Percentiles rank a stretch among this genome's conserved stretches.
These are phyloP conservation scores for Clonostachys rhizophaga DNA, from an alignment of 2,329 filamentous ascomycete genomes.

Conservation along the genomic window DNA sequence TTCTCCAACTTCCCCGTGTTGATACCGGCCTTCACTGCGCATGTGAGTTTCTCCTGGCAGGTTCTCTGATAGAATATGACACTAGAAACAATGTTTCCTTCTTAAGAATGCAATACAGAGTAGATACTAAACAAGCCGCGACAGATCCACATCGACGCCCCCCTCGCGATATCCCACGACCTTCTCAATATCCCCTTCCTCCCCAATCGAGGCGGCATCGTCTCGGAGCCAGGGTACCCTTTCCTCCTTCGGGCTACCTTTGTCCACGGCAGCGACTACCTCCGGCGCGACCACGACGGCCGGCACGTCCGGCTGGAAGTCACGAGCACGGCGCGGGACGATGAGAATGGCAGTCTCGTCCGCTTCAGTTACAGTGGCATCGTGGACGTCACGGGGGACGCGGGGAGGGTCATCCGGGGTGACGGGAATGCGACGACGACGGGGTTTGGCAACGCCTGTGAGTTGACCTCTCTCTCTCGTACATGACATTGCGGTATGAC, in stretches of 20 bases:
- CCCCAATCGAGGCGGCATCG: slow-evolving; percentile 18
- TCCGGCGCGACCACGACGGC: slow-evolving; percentile 29
- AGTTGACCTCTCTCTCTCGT: slow-evolving; percentile 2
- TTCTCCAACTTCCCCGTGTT: slow-evolving; percentile 27
- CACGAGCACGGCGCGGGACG: slow-evolving; percentile 22
- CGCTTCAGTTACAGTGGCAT: slow-evolving; percentile 30
- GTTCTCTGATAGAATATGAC: neutral
- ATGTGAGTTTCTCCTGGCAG: slow-evolving; percentile 15
- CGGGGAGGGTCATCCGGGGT: slow-evolving; percentile 24
- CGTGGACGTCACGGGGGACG: slow-evolving; percentile 22
- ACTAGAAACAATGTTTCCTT: neutral
- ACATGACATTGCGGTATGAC: neutral
- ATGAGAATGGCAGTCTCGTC: slow-evolving; percentile 21
- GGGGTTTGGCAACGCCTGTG: slow-evolving; percentile 30
- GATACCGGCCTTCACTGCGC: slow-evolving; percentile 28
- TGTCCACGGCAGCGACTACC: slow-evolving; percentile 30
- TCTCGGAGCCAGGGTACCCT: slow-evolving; percentile 26
- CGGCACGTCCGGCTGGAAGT: slow-evolving; percentile 30
- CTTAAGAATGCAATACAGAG: neutral
- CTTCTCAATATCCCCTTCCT: slow-evolving; percentile 26
- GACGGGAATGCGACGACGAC: slow-evolving; percentile 27
- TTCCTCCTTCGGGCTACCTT: slow-evolving; percentile 27
- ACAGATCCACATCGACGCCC: slow-evolving; percentile 25
- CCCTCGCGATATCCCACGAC: slow-evolving; percentile 21
- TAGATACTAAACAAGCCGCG: neutral